Evolutionary conservation across 768 basidiomycete species (phyloP), one percentile per base, ranked within the genome.

Genomic region (Mycena floridula): DNA sequence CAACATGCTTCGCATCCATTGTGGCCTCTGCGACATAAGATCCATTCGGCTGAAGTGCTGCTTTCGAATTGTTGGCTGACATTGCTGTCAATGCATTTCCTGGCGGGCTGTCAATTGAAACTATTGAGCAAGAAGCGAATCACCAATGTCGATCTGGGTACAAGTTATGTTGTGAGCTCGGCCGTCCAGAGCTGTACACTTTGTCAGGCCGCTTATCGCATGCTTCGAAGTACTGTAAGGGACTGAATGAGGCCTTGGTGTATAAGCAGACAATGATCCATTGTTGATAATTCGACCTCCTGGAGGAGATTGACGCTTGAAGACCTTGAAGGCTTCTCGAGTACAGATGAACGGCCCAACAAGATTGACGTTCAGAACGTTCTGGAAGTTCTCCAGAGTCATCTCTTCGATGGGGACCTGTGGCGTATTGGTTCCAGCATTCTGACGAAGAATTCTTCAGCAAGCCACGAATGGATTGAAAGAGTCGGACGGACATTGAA

Each of bases 201-300:
- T 88, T 9, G 89, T 89, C 3, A 92, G 63, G 0, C 90, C 89
- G 1, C 67, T 58, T 37, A 92, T 78, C 6, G 84, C 89, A 55
- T 91, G 89, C 61, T 93, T 94, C 11, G 86, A 82, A 42, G 76
- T 67, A 0, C 85, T 83, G 59, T 93, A 93, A 0, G 88, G 71
- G 20, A 59, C 60, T 1, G 76, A 68, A 52, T 77, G 61, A 1
- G 81, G 82, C n/a, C 85, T 74, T 1, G 88, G 85, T 3, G 76
- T 68, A 48, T 83, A 76, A 0, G 86, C 85, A 1, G 83, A 74
- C 20, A 89, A 67, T n/a, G 81, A 85, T 1, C 89, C 89, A 53
- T 92, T 90, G 66, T 91, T 90, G 63, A 94, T 84, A 49, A 92
- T 85, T 16, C 87, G 74, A 75, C 88, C 89, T 49, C 89, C 90